These are phyloP conservation scores for Camellia sinensis DNA, from an alignment of 148 eudicot genomes.

Conservation along the genomic window DNA sequence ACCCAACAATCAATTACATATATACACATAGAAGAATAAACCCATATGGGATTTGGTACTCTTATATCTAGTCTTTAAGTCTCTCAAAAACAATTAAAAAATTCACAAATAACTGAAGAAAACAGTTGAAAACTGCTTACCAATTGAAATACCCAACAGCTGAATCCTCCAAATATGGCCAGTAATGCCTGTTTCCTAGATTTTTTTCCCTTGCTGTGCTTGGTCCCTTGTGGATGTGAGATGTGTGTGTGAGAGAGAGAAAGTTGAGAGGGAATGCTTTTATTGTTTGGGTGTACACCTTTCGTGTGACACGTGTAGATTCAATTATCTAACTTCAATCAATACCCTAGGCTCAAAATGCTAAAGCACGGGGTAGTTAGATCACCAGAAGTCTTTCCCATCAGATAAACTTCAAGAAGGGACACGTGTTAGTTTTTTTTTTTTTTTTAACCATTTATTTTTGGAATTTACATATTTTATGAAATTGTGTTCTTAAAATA, in stretches of 20 bases:
- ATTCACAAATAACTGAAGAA: background rate
- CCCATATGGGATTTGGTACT: background rate
- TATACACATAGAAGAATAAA: background rate
- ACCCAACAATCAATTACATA: slow-evolving; percentile 22
- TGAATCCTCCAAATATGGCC: slow-evolving; percentile 8
- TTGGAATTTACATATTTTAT: too few species aligned
- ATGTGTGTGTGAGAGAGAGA: too few species aligned
- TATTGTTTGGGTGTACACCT: too few species aligned
- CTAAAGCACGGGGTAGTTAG: background rate
- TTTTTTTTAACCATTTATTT: too few species aligned
- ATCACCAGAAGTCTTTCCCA: slow-evolving; percentile 12
- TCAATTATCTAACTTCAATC: slow-evolving; percentile 43
- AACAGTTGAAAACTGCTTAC: slow-evolving; percentile 31
- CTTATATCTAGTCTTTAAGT: background rate
- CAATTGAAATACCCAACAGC: slow-evolving; percentile 19
- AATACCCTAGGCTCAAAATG: slow-evolving; percentile 23
- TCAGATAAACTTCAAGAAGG: slow-evolving; percentile 16
- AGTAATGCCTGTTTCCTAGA: slow-evolving; percentile 4
- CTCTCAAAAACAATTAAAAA: background rate
- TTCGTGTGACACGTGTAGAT: slow-evolving; percentile 48
- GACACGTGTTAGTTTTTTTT: slow-evolving; percentile 27
- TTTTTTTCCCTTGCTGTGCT: slow-evolving; percentile 11
- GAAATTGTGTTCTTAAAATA: too few species aligned
- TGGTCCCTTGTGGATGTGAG: background rate
- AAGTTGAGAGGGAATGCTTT: too few species aligned